A percentile compares a stretch with the other conserved stretches of the same genome.
These are phyloP conservation scores for Plasmodium vivax DNA, from an alignment of 169 alveolate species.

Conservation along the genomic window DNA sequence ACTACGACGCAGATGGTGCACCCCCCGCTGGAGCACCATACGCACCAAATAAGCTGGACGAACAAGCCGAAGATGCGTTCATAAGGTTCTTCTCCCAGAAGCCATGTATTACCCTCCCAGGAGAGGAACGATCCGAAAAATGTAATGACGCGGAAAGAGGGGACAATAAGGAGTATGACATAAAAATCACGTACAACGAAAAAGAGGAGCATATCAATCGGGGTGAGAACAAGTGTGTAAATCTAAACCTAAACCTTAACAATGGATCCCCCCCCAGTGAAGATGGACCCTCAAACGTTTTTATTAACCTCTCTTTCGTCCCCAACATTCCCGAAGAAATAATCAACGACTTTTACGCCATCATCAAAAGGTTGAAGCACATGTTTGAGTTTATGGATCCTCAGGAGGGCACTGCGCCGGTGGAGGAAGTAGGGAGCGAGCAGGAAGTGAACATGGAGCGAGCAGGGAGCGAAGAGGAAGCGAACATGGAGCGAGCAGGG, in stretches of 20 bases:
- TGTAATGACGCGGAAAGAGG: neutral
- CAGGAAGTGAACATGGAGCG: neutral
- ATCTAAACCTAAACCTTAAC: neutral
- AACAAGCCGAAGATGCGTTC: neutral
- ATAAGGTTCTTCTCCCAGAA: neutral
- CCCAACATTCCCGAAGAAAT: neutral
- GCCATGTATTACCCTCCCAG: neutral
- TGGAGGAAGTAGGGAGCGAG: neutral
- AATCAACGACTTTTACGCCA: neutral
- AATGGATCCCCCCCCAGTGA: neutral
- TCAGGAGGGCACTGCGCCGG: neutral
- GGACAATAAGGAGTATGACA: neutral
- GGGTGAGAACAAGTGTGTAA: neutral
- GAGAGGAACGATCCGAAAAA: neutral
- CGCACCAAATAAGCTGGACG: neutral
- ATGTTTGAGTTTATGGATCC: neutral
- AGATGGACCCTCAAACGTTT: neutral
- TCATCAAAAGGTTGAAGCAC: neutral
- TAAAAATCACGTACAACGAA: neutral
- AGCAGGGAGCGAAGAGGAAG: neutral
- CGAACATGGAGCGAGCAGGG: neutral
- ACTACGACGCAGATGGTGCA: too few relatives aligned
- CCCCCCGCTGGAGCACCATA: too few relatives aligned
- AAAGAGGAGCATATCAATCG: neutral
- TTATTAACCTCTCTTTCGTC: neutral